These are phyloP conservation scores for Sugiyamaella lignohabitans DNA, from an alignment of 805 yeast genomes.

Conservation along the genomic window DNA sequence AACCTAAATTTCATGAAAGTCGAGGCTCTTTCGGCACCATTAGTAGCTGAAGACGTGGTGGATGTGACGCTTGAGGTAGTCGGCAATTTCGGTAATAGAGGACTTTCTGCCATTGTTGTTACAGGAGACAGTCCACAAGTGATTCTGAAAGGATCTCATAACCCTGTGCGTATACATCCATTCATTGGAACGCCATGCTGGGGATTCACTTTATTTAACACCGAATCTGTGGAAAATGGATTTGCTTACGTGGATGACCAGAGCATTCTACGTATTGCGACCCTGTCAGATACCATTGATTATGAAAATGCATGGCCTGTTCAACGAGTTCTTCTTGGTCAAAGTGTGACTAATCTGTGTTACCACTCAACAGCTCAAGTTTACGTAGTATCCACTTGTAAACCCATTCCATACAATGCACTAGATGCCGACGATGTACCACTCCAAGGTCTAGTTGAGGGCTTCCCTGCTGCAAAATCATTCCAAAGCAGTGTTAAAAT, in stretches of 20 bases:
- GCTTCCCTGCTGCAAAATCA: constrained; percentile 48
- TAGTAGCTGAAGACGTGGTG: too few relatives aligned
- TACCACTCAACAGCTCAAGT: constrained; percentile 64
- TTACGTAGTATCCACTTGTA: constrained; percentile 54
- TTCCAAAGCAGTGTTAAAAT: constrained; percentile 57
- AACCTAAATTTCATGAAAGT: too few relatives aligned
- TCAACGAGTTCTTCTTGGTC: constrained; percentile 38
- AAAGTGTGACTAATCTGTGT: constrained; percentile 57
- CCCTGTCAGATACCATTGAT: constrained; percentile 14
- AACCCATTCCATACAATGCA: constrained; percentile 54
- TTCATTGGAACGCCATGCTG: constrained; percentile 52
- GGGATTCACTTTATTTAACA: constrained; percentile 46
- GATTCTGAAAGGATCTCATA: constrained; percentile 52
- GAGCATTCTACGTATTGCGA: constrained; percentile 48
- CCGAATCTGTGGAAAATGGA: constrained; percentile 37
- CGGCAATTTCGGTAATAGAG: too few relatives aligned
- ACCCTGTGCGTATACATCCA: constrained; percentile 58
- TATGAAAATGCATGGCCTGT: constrained; percentile 15
- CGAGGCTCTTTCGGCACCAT: too few relatives aligned
- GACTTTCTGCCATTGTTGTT: constrained; percentile 47
- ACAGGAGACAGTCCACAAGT: constrained; percentile 70
- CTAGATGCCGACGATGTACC: constrained; percentile 68
- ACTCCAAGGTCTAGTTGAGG: constrained; percentile 49
- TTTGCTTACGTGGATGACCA: constrained; percentile 66
- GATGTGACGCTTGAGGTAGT: too few relatives aligned